A percentile compares a stretch with the other conserved stretches of the same genome.
phyloP scores from a whole-genome alignment of 2,329 filamentous ascomycete genomes.

The Sporothrix brunneoviolacea region DNA sequence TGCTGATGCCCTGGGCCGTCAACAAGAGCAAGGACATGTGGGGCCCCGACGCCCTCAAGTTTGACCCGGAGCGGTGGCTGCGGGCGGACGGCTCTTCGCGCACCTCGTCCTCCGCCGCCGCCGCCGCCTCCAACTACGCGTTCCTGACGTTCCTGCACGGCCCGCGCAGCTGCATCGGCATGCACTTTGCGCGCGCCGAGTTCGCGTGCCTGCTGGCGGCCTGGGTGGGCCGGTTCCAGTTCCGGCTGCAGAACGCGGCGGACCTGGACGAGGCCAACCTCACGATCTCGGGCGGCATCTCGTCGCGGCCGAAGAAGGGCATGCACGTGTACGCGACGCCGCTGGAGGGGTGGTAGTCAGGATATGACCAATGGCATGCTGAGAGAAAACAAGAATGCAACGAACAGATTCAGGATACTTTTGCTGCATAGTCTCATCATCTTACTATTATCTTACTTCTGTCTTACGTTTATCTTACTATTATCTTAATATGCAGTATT shows the following conservation, averaged over 20 bases:
- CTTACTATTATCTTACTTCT: too few species aligned
- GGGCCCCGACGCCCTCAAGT: constrained; percentile 67
- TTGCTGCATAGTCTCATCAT: too few species aligned
- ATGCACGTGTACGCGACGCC: constrained; percentile 61
- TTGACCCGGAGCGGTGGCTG: constrained; percentile 75
- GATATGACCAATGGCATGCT: too few species aligned
- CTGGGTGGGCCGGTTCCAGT: constrained; percentile 69
- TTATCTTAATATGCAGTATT: too few species aligned
- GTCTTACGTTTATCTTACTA: too few species aligned
- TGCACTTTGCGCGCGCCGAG: constrained; percentile 73
- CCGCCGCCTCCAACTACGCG: constrained; percentile 68
- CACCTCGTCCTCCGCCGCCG: constrained; percentile 41
- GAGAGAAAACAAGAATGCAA: too few species aligned
- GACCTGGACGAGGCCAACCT: constrained; percentile 61
- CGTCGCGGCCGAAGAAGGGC: constrained; percentile 65
- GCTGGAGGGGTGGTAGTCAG: constrained; percentile 63
- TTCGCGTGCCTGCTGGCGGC: constrained; percentile 76
- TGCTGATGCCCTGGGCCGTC: constrained; percentile 58
- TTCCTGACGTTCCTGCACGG: constrained; percentile 82
- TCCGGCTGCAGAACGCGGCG: constrained; percentile 49
- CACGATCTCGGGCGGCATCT: constrained; percentile 62
- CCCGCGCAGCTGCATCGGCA: constrained; percentile 77
- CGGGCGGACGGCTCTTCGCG: constrained; percentile 31
- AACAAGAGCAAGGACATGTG: constrained; percentile 66
- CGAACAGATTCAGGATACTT: too few species aligned